Evolutionary conservation across 2,329 filamentous ascomycete genomes (phyloP).

Genomic region (Tothia fuscella): DNA sequence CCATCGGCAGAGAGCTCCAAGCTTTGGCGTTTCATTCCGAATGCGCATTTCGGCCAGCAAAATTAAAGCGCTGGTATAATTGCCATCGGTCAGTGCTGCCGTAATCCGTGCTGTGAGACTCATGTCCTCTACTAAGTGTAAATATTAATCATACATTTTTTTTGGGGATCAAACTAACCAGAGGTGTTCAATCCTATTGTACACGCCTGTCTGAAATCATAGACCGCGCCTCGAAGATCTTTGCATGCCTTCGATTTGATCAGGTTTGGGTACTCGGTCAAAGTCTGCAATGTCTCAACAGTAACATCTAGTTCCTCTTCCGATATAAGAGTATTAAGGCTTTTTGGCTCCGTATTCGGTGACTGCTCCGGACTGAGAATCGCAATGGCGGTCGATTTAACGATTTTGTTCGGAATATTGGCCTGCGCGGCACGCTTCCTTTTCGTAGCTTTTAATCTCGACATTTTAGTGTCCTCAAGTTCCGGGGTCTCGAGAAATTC

Average conservation of each 20-base stretch:
- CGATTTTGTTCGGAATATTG: neutral
- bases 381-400: neutral
- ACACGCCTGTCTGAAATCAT: slow-evolving; percentile 57
- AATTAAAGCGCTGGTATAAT: slow-evolving; percentile 53
- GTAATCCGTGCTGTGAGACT: slow-evolving; percentile 57
- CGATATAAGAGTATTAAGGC: slow-evolving; percentile 43
- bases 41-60: slow-evolving; percentile 60
- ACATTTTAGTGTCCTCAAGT: slow-evolving; percentile 1
- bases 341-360: slow-evolving; percentile 31
- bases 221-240: slow-evolving; percentile 53
- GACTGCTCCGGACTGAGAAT: neutral
- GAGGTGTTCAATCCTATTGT: slow-evolving; percentile 52
- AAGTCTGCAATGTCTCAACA: slow-evolving; percentile 49
- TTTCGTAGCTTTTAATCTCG: slow-evolving; percentile 1
- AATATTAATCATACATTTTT: slow-evolving; percentile 10
- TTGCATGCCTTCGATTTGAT: slow-evolving; percentile 60
- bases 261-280: slow-evolving; percentile 46
- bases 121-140: slow-evolving; percentile 40
- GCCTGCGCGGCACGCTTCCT: slow-evolving; percentile 3
- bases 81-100: slow-evolving; percentile 51
- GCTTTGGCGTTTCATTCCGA: slow-evolving; percentile 50
- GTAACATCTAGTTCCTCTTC: slow-evolving; percentile 56
- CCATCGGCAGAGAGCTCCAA: slow-evolving; percentile 60
- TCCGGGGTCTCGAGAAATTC: neutral
- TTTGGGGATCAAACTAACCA: no score